These are phyloP conservation scores for Leccinum pallidistipes DNA, from an alignment of 1,284 basidiomycete species.

Conservation along the genomic window DNA sequence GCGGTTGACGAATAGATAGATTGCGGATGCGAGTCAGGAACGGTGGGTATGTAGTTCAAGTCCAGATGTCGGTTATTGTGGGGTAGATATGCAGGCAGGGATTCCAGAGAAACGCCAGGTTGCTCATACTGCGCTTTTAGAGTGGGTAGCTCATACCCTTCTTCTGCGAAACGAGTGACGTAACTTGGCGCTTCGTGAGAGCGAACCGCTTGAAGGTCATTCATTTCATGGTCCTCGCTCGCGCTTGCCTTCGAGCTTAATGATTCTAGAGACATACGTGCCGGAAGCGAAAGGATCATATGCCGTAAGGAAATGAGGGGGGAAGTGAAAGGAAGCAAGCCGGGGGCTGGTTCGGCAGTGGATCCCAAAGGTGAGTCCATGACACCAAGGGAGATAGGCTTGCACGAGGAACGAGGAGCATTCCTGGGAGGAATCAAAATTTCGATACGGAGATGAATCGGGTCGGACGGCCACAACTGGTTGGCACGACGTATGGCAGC, in stretches of 20 bases:
- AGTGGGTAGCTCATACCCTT: constrained; percentile 20
- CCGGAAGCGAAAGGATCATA: constrained; percentile 30
- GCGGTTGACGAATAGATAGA: background rate
- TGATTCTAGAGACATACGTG: constrained; percentile 35
- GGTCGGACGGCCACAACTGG: constrained; percentile 88
- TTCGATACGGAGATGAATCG: constrained; percentile 80
- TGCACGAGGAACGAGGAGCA: constrained; percentile 3
- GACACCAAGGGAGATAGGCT: background rate
- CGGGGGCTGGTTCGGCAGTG: constrained; percentile 1
- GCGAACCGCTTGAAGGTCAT: constrained; percentile 15
- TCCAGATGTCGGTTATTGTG: background rate
- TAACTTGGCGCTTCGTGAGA: background rate
- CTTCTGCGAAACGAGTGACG: background rate
- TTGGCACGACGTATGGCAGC: constrained; percentile 84
- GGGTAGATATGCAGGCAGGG: constrained; percentile 3
- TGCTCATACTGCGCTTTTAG: constrained; percentile 6
- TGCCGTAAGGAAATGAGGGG: constrained; percentile 27
- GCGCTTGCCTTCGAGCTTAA: constrained; percentile 29
- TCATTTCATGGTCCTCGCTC: constrained; percentile 35
- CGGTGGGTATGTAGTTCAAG: background rate
- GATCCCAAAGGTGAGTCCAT: background rate
- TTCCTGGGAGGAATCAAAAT: constrained; percentile 68
- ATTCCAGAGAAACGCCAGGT: background rate
- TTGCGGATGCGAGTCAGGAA: constrained; percentile 1
- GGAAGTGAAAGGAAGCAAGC: constrained; percentile 16